Base-by-base conservation (phyloP, 768 basidiomycete species). In the Russula compacta region DNA sequence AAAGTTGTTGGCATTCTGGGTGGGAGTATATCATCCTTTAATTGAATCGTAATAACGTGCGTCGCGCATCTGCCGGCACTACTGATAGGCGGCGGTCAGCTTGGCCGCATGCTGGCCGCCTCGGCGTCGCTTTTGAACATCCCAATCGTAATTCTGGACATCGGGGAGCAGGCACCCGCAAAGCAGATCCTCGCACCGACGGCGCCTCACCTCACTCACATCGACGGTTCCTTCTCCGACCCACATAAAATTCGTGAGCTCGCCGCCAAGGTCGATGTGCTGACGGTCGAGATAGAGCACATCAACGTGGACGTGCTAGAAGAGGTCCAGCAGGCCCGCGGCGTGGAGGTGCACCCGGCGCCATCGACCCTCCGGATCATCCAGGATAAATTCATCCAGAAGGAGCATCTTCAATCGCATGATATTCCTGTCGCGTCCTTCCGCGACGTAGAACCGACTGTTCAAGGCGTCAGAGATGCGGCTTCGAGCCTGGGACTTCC, bases 271-370 rank as follows among this genome's bases (percentile, higher is more conserved):
- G 94, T 89, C 35, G 89, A 98, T 68, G 76, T 98, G 38, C 76
- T 98, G 52, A 98, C 95, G 0, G 85, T 95, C 54, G 95, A 99
- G 77, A 98, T 98, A 38, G 95, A 99, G 73, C 97, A 99, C 68
- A 92, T 99, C 63, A 83, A 95, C 64, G 90, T 81, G 11, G 76
- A 76, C 21, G 83, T 89, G 0, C 77, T 99, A 10, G 81, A 86
- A 53, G 79, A 84, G 53, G 76, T 89, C 2, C 76, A 82, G 65
- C 72, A 66, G 39, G 69, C 66, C 55, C 68, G 71, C 56, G 70
- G 60, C 12, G 73, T 71, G 12, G 71, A 69, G 21, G 74, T 74
- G 17, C 89, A 92, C 71, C 97, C 95, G 0, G 82, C 80, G 61
- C 92, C 95, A 0, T 73, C 75, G 38, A 95, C 94, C 4, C 86